Percentiles rank a stretch among this genome's conserved stretches.
Conservation (phyloP, 2,329 filamentous ascomycete genomes). For the Beauveria bassiana region DNA sequence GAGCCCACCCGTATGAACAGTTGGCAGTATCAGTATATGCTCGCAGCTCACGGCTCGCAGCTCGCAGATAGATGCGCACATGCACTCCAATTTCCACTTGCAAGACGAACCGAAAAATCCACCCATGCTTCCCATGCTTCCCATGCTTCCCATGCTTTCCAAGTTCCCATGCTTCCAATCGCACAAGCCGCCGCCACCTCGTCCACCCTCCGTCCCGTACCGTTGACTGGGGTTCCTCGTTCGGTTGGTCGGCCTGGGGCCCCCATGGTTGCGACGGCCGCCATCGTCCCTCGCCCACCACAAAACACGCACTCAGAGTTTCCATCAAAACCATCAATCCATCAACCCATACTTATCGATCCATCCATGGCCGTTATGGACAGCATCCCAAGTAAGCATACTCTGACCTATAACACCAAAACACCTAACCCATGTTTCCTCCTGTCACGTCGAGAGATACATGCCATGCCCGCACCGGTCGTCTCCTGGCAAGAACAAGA, state of each 20-base stretch:
- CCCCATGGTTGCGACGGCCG: background rate
- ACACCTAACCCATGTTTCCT: background rate
- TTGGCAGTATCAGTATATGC: too few relatives aligned
- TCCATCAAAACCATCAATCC: background rate
- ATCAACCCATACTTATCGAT: background rate
- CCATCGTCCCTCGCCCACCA: background rate
- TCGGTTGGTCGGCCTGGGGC: background rate
- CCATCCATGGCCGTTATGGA: background rate
- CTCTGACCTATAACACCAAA: background rate
- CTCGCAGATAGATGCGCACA: background rate
- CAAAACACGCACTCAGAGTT: background rate
- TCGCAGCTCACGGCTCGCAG: background rate
- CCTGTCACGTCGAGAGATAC: background rate
- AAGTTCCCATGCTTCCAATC: background rate
- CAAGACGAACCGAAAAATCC: background rate
- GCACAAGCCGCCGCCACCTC: background rate
- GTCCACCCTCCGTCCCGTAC: background rate
- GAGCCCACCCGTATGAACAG: too few relatives aligned
- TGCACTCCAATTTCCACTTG: background rate
- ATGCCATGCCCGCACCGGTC: background rate
- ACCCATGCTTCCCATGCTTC: background rate
- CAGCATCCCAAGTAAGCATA: background rate
- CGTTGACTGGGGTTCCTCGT: background rate
- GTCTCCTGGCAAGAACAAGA: background rate
- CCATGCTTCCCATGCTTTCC: background rate